phyloP scores from a whole-genome alignment of 1,284 basidiomycete genomes.

The Malassezia restricta region DNA sequence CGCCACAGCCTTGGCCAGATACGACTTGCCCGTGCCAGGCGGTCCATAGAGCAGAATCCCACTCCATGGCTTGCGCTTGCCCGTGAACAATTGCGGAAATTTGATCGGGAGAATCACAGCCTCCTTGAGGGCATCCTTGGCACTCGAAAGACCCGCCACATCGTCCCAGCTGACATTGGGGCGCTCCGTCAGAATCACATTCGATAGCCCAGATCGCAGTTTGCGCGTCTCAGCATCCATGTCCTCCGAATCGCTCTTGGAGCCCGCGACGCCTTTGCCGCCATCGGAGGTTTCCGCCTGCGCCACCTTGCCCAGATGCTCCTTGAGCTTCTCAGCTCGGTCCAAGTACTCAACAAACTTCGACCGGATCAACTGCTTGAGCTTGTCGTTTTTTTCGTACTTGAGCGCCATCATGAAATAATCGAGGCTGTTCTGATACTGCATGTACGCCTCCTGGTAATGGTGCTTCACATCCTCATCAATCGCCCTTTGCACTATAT shows the following conservation, averaged over 20 bases:
- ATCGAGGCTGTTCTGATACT: constrained; percentile 76
- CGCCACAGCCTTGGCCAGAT: constrained; percentile 91
- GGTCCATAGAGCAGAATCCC: constrained; percentile 89
- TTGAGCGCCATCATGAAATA: constrained; percentile 91
- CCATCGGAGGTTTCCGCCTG: constrained; percentile 49
- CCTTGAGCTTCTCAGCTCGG: constrained; percentile 83
- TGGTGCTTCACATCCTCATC: constrained; percentile 88
- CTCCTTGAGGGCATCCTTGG: constrained; percentile 92
- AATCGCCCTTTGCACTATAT: constrained; percentile 86
- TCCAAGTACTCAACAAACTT: constrained; percentile 88
- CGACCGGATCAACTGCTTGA: constrained; percentile 70
- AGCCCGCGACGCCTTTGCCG: constrained; percentile 46
- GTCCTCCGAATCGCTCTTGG: constrained; percentile 57
- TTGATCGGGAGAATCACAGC: constrained; percentile 98
- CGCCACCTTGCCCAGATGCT: constrained; percentile 46
- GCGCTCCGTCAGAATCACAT: constrained; percentile 81
- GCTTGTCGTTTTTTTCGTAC: constrained; percentile 91
- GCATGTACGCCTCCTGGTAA: constrained; percentile 85
- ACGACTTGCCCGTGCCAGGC: constrained; percentile 51
- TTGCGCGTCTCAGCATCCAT: constrained; percentile 89
- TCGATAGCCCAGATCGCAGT: constrained; percentile 71
- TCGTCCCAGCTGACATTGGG: constrained; percentile 97
- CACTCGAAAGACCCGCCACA: constrained; percentile 83
- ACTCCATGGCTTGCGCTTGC: constrained; percentile 90
- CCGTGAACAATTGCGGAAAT: constrained; percentile 94